Evolutionary conservation across 306 rosid genomes (phyloP).

Genomic region (Cicer pinnatifidum): DNA sequence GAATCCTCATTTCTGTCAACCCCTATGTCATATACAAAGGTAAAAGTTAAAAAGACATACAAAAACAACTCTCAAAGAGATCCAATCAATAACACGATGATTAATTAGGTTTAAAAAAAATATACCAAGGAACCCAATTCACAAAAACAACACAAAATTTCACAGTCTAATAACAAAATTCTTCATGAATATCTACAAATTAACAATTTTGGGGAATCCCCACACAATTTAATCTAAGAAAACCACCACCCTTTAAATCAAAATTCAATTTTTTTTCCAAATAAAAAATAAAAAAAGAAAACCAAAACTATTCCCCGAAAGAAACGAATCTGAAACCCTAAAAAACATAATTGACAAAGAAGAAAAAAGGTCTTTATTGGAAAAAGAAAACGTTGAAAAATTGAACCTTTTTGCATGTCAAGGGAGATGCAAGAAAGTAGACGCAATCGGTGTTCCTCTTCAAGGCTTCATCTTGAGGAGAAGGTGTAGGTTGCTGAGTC

Average conservation of each 20-base stretch:
- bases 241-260: neutral
- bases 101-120: constrained; percentile 11
- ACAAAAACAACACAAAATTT: neutral
- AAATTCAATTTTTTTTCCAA: constrained; percentile 8
- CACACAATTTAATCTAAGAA: neutral
- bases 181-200: constrained; percentile 1
- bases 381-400: neutral
- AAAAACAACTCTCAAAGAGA: constrained; percentile 18
- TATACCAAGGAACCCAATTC: neutral
- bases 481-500: constrained; percentile 48
- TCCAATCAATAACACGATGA: constrained; percentile 37
- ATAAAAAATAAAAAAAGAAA: neutral
- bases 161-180: constrained; percentile 14
- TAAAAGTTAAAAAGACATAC: neutral
- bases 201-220: neutral
- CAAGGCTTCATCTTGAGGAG: constrained; percentile 83
- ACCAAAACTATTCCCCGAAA: neutral
- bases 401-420: constrained; percentile 92
- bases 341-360: neutral
- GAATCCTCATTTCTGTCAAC: constrained; percentile 15
- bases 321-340: constrained; percentile 49
- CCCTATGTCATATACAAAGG: neutral
- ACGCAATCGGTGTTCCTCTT: constrained; percentile 97
- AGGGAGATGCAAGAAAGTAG: constrained; percentile 97
- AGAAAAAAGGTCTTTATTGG: neutral